A percentile compares a stretch with the other conserved stretches of the same genome.
phyloP scores from a whole-genome alignment of 2,329 filamentous ascomycete genomes.

The Didymella keratinophila region DNA sequence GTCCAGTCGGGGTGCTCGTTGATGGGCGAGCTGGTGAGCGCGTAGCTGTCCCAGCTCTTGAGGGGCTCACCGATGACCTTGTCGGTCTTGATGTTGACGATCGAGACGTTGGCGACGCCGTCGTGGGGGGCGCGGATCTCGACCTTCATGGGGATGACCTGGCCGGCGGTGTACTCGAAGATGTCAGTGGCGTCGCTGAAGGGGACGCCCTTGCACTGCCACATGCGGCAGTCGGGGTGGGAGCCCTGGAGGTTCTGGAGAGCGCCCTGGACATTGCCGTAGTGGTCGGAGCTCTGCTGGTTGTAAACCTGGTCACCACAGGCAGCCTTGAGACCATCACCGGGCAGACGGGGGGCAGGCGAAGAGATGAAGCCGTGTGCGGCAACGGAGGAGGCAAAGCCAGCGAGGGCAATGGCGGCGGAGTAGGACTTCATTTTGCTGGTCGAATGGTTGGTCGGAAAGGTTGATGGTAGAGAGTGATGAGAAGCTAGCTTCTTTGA shows the following conservation, averaged over 20 bases:
- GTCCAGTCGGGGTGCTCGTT: slow-evolving; percentile 54
- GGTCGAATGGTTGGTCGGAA: slow-evolving; percentile 24
- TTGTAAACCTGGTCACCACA: slow-evolving; percentile 64
- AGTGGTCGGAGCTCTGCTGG: slow-evolving; percentile 62
- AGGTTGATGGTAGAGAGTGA: slow-evolving; percentile 32
- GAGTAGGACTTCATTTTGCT: slow-evolving; percentile 55
- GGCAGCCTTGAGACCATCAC: slow-evolving; percentile 59
- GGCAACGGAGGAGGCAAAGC: slow-evolving; percentile 57
- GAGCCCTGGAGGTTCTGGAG: slow-evolving; percentile 56
- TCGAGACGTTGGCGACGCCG: slow-evolving; percentile 65
- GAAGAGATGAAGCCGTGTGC: slow-evolving; percentile 63
- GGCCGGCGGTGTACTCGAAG: slow-evolving; percentile 61
- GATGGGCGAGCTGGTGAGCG: slow-evolving; percentile 56
- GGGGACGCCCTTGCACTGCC: slow-evolving; percentile 67
- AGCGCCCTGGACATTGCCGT: slow-evolving; percentile 65
- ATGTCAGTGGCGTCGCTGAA: slow-evolving; percentile 61
- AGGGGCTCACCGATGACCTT: slow-evolving; percentile 61
- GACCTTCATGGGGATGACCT: slow-evolving; percentile 57
- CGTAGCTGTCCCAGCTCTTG: slow-evolving; percentile 65
- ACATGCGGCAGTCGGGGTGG: slow-evolving; percentile 63
- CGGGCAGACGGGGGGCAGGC: slow-evolving; percentile 60
- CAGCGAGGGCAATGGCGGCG: slow-evolving; percentile 52
- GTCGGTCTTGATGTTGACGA: slow-evolving; percentile 64
- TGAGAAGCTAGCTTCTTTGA: slow-evolving; percentile 45
- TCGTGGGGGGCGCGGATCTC: slow-evolving; percentile 63